Base-by-base conservation (phyloP, 2,329 filamentous ascomycete species). In the Penicillium sp. region DNA sequence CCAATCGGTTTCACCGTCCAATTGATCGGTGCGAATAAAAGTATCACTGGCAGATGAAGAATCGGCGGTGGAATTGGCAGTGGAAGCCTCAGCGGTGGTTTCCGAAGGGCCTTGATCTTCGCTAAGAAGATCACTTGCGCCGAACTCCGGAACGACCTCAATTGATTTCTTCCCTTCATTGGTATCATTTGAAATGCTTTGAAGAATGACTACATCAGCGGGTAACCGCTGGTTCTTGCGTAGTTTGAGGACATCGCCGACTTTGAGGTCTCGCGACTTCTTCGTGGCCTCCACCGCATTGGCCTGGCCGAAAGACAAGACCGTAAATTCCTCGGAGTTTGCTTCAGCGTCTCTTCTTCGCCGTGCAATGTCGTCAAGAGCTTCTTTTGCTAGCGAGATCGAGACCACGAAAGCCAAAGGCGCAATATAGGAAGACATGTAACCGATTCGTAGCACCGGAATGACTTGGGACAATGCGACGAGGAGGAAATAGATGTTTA, bases 1-100 rank as follows among this genome's bases (percentile, higher is more conserved):
- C 93, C 92, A 98, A 59, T 98, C 92, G 0, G 92, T 98, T 67
- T 98, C 92, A 52, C 92, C 92, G 56, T 98, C 92, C 7, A 98
- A 74, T 60, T 98, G 92, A 63, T 98, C 92, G 2, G 93, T 98
- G 43, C 92, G 79, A 57, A 98, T 96, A 56, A 98, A 98, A 0
- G 90, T 90, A 65, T 98, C 93, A 17, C 88, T 88, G 16, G 66
- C 56, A 12, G 67, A 65, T 9, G 62, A 62, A 32, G 51, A 47
- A 23, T 51, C 36, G 8, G 48, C 48, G 15, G 45, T 30, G 30
- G 18, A 22, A 5, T 5, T 22, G n/a, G 44, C 36, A 6, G 45
- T 22, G 16, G 50, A 39, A 16, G 41, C 32, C 15, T 39, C 32
- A 12, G 42, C 22, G 1, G 45, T 10, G 7, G 47, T 37, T n/a